Conservation (phyloP, 768 basidiomycete genomes). For the Tricholomella constricta region DNA sequence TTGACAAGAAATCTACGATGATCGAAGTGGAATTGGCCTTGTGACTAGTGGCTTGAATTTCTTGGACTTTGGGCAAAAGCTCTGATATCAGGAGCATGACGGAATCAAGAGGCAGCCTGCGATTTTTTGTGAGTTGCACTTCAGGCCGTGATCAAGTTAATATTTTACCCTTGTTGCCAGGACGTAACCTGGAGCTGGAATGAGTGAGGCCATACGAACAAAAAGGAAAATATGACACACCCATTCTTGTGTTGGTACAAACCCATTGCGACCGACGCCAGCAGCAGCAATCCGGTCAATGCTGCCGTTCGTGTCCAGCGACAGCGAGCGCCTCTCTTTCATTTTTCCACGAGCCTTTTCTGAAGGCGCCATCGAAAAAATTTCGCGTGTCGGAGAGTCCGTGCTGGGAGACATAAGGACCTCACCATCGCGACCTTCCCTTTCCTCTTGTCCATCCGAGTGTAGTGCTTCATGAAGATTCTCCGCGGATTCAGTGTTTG, state of each 20-base stretch:
- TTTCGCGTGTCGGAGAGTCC: constrained; percentile 32
- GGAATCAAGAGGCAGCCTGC: constrained; percentile 83
- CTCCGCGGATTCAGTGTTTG: constrained; percentile 20
- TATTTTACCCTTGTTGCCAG: constrained; percentile 89
- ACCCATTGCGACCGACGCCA: constrained; percentile 86
- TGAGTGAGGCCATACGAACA: neutral
- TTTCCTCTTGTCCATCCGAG: constrained; percentile 18
- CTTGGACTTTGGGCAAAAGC: constrained; percentile 81
- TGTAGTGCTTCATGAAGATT: constrained; percentile 14
- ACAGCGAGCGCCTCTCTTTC: constrained; percentile 67
- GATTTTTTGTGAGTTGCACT: constrained; percentile 9
- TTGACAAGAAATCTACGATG: constrained; percentile 75
- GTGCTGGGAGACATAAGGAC: constrained; percentile 45
- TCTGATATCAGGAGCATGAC: constrained; percentile 90
- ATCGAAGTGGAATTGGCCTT: constrained; percentile 64
- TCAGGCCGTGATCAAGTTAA: constrained; percentile 6
- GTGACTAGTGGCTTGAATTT: constrained; percentile 68
- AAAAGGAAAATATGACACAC: constrained; percentile 43
- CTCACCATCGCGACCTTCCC: constrained; percentile 28
- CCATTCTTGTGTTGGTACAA: constrained; percentile 97
- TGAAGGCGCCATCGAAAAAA: constrained; percentile 46
- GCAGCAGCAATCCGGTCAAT: constrained; percentile 66
- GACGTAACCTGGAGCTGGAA: constrained; percentile 65
- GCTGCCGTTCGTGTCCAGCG: constrained; percentile 51
- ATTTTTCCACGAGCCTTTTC: constrained; percentile 94